Evolutionary conservation across 148 eudicot species (phyloP), one percentile per base, ranked within the genome.

Genomic region (Limonium bicolor): DNA sequence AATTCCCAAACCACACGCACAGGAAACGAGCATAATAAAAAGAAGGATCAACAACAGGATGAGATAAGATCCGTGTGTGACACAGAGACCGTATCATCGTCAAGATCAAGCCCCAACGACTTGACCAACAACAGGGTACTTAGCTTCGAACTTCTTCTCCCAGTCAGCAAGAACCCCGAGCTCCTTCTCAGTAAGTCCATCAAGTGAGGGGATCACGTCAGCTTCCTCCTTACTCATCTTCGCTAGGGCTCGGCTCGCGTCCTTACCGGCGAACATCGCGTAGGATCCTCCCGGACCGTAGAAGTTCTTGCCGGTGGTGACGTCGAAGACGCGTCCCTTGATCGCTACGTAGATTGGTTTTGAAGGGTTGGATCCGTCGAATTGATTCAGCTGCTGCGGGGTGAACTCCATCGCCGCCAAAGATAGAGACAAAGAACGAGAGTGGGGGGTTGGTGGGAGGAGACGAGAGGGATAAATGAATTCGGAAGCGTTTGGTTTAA

Each of bases 281-380:
- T 88, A 88, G 7, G 86, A 22, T 18, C 94, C 96, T 16, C 94
- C 94, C 26, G 94, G 94, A 34, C 94, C 96, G 55, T 88, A 88
- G 54, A 88, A 88, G 39, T 68, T 69, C 4, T 50, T 61, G 6
- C 77, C 96, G 39, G 94, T 27, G 6, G 73, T 60, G 30, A 88
- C 94, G 41, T 88, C 86, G 62, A 74, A 88, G 51, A 88, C 65
- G 0, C 77, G 74, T 1, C 79, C 86, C 45, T 69, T 74, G 4
- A 88, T 44, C 2, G 86, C 86, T 17, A 88, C 65, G 70, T 88
- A 88, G 1, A 88, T 68, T 21, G 92, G 86, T 40, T 80, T 83
- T 8, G 94, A 74, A 32, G 94, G 67, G 56, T 72, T 67, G 20
- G 59, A 49, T 13, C 94, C 94, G 45, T 82, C 65, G 76, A 71